phyloP scores from a whole-genome alignment of 495 filamentous ascomycete species.

The Astrocystis sublimbata region DNA sequence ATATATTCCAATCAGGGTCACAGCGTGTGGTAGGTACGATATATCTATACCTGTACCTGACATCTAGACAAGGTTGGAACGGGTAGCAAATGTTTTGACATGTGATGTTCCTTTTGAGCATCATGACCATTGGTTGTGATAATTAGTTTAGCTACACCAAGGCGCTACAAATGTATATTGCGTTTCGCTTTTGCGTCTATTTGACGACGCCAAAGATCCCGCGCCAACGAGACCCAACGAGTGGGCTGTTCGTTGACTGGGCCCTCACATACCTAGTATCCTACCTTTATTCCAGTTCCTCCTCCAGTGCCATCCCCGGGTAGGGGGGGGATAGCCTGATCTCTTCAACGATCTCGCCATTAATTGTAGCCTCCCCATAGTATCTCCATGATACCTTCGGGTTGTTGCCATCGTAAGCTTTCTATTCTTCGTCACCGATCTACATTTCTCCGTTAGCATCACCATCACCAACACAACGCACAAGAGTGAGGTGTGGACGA shows the following conservation, averaged over 20 bases:
- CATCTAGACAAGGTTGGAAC: too few species aligned
- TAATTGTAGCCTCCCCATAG: too few species aligned
- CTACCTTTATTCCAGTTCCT: slow-evolving; percentile 6
- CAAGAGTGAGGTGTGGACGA: slow-evolving; percentile 28
- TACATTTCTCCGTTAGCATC: slow-evolving; percentile 33
- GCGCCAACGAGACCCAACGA: background rate
- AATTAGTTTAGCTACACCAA: slow-evolving; percentile 4
- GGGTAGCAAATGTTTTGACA: too few species aligned
- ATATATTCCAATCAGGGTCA: too few species aligned
- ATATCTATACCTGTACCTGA: too few species aligned
- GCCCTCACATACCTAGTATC: slow-evolving; percentile 1
- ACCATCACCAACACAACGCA: background rate
- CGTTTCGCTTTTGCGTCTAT: background rate
- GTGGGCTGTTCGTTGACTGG: background rate
- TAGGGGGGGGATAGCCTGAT: slow-evolving; percentile 22
- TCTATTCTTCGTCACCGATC: slow-evolving; percentile 93
- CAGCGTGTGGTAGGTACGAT: too few species aligned
- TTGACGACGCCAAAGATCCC: background rate
- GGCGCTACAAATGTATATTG: background rate
- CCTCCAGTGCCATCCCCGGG: slow-evolving; percentile 7
- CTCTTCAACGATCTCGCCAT: slow-evolving; percentile 26
- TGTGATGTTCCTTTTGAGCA: background rate
- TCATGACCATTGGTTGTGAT: background rate
- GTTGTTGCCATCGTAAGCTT: slow-evolving; percentile 3
- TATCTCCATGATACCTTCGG: too few species aligned